These are phyloP conservation scores for Colletotrichum sublineola DNA, from an alignment of 2,329 filamentous ascomycete species.

Conservation along the genomic window DNA sequence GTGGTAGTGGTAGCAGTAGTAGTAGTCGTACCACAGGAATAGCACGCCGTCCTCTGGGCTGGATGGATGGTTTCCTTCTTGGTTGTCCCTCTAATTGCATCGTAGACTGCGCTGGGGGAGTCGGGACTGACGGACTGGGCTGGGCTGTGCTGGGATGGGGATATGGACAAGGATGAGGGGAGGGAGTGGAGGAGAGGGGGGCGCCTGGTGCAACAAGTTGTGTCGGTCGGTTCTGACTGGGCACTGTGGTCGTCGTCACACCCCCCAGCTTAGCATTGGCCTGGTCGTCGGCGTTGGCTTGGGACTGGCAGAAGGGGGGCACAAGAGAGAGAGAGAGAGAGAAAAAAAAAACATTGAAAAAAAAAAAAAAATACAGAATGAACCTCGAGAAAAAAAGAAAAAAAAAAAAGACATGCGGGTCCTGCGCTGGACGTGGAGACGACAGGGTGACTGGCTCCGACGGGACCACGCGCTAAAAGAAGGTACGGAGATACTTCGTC, in stretches of 20 bases:
- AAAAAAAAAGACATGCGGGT: slow-evolving; percentile 20
- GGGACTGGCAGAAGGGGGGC: background rate
- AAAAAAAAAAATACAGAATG: too few relatives aligned
- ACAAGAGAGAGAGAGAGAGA: background rate
- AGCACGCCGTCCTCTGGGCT: background rate
- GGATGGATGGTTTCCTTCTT: background rate
- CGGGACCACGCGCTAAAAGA: slow-evolving; percentile 16
- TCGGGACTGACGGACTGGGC: background rate
- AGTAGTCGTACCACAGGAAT: too few relatives aligned
- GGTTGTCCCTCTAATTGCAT: background rate
- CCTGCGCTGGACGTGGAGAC: slow-evolving; percentile 29
- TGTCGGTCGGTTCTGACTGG: background rate
- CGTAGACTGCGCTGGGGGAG: too few relatives aligned
- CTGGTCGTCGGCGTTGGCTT: slow-evolving; percentile 4
- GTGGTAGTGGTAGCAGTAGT: background rate
- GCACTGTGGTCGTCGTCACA: background rate
- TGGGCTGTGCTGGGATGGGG: background rate
- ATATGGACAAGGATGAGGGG: background rate
- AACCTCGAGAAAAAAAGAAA: background rate
- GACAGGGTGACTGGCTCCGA: slow-evolving; percentile 27
- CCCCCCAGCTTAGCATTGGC: background rate
- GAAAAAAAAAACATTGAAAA: background rate
- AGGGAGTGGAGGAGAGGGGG: background rate
- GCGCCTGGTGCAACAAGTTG: slow-evolving; percentile 7
- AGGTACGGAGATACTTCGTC: slow-evolving; percentile 21